Evolutionary conservation across 2,329 filamentous ascomycete species (phyloP), one percentile per base, ranked within the genome.

Genomic region (Alternaria burnsii): DNA sequence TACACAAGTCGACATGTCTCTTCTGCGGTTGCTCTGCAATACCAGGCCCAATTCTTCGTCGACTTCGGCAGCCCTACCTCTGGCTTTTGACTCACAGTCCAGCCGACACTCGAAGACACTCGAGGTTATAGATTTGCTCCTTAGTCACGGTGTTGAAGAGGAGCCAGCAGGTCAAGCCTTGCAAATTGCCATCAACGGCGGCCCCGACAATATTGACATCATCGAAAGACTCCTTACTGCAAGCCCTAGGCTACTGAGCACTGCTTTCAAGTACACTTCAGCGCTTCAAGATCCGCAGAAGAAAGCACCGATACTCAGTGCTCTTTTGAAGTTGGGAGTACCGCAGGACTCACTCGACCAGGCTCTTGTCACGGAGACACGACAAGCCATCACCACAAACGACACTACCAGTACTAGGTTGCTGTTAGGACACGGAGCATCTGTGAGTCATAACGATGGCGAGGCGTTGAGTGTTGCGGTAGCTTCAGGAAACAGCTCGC

Each of bases 401-500:
- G 69, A 74, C 41, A 62, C 65, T n/a, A 70, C 62, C 8, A 69
- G 72, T 48, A 61, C 74, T 1, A 63, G 68, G 41, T 58, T 78
- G 46, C 69, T 78, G 5, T 60, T 77, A 32, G 62, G 68, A 20
- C 62, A 76, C 46, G 75, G 74, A 62, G 75, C 73, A 59, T 73
- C 73, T 63, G 80, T 86, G 58, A 83, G 87, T 65, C 80, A 82
- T 67, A 81, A 84, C 38, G 73, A 83, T 50, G 88, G 87, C 7
- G 79, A 86, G 67, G 83, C 85, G 2, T 72, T 90, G 7, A 82
- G 83, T 54, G 77, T 82, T 51, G 86, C 87, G 2, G 84, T 87
- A 1, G 82, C 82, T 1, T 82, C 80, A 43, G 86, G 83, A 7
- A 82, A 87, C 50, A 71, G 79, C 5, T 77, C 79, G 12, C 81